Conservation (phyloP, 2,329 filamentous ascomycete genomes). For the Neonectria coccinea region DNA sequence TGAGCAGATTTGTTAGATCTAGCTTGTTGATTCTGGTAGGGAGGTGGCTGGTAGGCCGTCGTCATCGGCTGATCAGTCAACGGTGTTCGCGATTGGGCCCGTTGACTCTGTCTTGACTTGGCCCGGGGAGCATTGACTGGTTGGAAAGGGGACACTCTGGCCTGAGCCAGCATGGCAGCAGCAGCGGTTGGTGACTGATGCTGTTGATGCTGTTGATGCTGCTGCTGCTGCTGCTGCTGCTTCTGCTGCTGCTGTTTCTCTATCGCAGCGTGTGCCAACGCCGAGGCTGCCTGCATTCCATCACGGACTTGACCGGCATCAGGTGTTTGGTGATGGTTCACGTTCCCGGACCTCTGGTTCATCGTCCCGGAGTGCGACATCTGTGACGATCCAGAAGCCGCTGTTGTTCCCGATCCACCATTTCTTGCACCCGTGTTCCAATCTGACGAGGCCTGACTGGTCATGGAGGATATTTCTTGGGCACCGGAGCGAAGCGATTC, state of each 20-base stretch:
- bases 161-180: constrained; percentile 48
- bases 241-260: constrained; percentile 33
- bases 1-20: constrained; percentile 21
- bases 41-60: constrained; percentile 33
- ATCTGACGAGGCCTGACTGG: constrained; percentile 31
- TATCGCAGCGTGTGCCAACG: constrained; percentile 33
- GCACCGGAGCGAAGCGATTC: constrained; percentile 22
- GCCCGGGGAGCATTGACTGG: constrained; percentile 41
- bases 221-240: no score
- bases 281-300: constrained; percentile 18
- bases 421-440: constrained; percentile 28
- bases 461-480: constrained; percentile 21
- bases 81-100: constrained; percentile 48
- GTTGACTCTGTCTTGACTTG: constrained; percentile 52
- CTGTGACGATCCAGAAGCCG: constrained; percentile 33
- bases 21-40: constrained; percentile 29
- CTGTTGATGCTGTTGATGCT: constrained; percentile 43
- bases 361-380: constrained; percentile 23
- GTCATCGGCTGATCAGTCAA: constrained; percentile 34
- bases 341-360: constrained; percentile 18
- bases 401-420: constrained; percentile 13
- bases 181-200: constrained; percentile 44
- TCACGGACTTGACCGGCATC: constrained; percentile 27
- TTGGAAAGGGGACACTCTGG: constrained; percentile 50
- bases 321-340: constrained; percentile 23